Evolutionary conservation across 345 rosid species (phyloP), one percentile per base, ranked within the genome.

Genomic region (Microcos paniculata): DNA sequence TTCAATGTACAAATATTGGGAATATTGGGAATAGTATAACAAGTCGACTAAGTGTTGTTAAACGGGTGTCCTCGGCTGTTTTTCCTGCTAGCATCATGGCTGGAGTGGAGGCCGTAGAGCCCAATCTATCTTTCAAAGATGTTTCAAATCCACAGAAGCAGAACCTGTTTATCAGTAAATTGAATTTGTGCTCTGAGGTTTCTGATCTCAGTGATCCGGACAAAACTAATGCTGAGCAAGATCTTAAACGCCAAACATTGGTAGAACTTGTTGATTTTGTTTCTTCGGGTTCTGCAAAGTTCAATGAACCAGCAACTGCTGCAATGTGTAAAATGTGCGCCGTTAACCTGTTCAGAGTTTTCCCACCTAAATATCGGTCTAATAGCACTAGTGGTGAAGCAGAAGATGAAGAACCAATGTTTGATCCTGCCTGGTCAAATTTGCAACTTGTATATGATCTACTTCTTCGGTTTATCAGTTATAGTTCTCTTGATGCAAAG

Each of bases 391-490:
- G 85, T 48, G 87, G 88, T 43, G 96, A 89, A 82, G 59, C 82
- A 40, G 94, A 88, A 55, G 92, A 86, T 75, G 97, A 91, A 62
- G 94, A 90, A 82, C 97, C 97, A 1, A 84, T 85, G 80, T 91
- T 91, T 67, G 92, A 91, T 80, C 97, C 97, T 38, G 85, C 92
- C 55, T 91, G 97, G 97, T 86, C 89, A 21, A 83, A 84, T 84
- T 81, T 91, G 76, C 97, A 91, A 79, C 79, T 84, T 68, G 90
- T 90, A 21, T 91, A 90, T 72, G 94, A 91, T 84, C 80, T 91
- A 58, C 89, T 91, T 21, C 89, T 89, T 43, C 85, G 79, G 62
- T 90, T 89, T 77, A 57, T 86, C 65, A 83, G 87, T 80, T 82
- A 77, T 69, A 77, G 49, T 67, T 84, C 87, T 46, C 89, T 90